Conservation (phyloP, 495 filamentous ascomycete species). For the Usnea hakonensis region DNA sequence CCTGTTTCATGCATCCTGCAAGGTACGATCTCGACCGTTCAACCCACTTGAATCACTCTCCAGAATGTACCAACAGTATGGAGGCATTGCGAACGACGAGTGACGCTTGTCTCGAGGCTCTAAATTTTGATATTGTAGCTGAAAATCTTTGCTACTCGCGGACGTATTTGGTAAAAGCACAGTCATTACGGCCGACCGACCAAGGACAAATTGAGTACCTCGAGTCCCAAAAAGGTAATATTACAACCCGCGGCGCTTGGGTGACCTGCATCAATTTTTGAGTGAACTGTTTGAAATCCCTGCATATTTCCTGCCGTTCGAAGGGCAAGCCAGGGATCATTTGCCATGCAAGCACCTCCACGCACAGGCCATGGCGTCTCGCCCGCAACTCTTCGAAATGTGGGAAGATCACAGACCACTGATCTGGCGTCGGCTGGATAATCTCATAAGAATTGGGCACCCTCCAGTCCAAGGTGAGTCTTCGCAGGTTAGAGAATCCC, state of each 20-base stretch:
- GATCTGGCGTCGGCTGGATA: neutral
- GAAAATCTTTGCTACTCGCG: too few relatives aligned
- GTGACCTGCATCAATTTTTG: neutral
- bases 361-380: neutral
- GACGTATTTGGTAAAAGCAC: neutral
- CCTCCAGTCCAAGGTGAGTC: neutral
- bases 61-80: neutral
- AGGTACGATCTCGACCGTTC: neutral
- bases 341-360: neutral
- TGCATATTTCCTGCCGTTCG: neutral
- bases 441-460: neutral
- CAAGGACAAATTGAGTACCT: neutral
- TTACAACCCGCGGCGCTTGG: neutral
- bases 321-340: neutral
- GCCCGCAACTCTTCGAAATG: neutral
- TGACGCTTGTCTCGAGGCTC: neutral
- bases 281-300: neutral
- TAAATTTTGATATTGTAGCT: too few relatives aligned
- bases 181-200: neutral
- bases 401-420: neutral
- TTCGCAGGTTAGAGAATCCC: neutral
- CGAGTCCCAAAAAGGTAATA: neutral
- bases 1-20: neutral
- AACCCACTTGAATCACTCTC: neutral
- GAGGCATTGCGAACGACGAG: neutral